Base-by-base conservation (phyloP, 2,329 filamentous ascomycete species). In the Coleophoma eucalyptorum region DNA sequence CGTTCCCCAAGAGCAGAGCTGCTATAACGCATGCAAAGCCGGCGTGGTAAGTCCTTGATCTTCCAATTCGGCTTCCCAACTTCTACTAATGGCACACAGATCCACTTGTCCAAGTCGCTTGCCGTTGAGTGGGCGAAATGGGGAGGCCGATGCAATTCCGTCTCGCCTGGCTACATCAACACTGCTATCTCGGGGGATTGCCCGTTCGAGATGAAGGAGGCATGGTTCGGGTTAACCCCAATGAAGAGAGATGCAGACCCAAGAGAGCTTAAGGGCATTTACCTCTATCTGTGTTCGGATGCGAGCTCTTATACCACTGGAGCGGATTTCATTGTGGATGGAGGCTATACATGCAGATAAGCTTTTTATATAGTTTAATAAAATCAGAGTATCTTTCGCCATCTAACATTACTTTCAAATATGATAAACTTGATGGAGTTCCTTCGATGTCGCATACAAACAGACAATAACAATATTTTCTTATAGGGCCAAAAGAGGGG, bases 111-210 rank as follows among this genome's bases (percentile, higher is more conserved):
- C 70, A 89, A 87, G 75, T 89, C 86, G 5, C 80, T 92, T 18
- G 87, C 87, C 35, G 86, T 87, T 50, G 88, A 93, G 72, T 92
- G 88, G 87, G 86, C 87, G 62, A 85, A 87, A 71, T 78, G 89
- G 70, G 42, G 76, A 77, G 61, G 89, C 64, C 83, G 87, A 33
- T 86, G 90, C 63, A 92, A 92, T 78, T 85, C 81, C 69, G 89
- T 91, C 69, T 89, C 84, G 4, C 88, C 88, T 16, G 88, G 88
- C n/a, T 91, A 91, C 74, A 90, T 91, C 81, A 86, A 90, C 73
- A 92, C 88, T 4, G 85, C 83, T 4, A 77, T 89, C 57, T 90
- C 89, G 78, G 82, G 83, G 50, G 85, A 87, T 5, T 85, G 86
- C 31, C 83, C 84, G 32, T 80, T 89, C 18, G 86, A 90, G 56